phyloP scores from a whole-genome alignment of 2,329 filamentous ascomycete species.

The Colletotrichum paranaense region DNA sequence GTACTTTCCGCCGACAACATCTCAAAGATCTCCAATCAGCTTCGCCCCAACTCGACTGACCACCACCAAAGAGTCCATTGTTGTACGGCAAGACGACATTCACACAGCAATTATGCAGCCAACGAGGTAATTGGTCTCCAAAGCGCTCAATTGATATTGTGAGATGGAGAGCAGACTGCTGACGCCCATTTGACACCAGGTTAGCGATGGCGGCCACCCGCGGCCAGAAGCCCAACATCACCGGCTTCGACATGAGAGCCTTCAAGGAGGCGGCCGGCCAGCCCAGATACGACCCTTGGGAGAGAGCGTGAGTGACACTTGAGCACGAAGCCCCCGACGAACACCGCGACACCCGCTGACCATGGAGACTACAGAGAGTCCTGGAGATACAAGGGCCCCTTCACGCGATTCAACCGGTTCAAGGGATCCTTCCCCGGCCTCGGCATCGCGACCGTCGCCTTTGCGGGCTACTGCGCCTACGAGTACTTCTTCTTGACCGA shows the following conservation, averaged over 20 bases:
- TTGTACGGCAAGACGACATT: constrained; percentile 31
- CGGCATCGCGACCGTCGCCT: constrained; percentile 91
- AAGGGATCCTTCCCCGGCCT: constrained; percentile 88
- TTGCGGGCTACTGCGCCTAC: constrained; percentile 88
- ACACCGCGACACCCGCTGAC: constrained; percentile 22
- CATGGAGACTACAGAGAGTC: constrained; percentile 74
- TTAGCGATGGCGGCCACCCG: constrained; percentile 57
- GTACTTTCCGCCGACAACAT: constrained; percentile 36
- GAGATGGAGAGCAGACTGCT: neutral
- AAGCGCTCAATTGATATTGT: constrained; percentile 11
- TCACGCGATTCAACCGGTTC: constrained; percentile 91
- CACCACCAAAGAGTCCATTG: constrained; percentile 27
- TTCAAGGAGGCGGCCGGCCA: constrained; percentile 78
- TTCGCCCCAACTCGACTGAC: constrained; percentile 33
- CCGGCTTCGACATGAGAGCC: constrained; percentile 90
- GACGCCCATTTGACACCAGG: constrained; percentile 42
- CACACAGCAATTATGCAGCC: constrained; percentile 44
- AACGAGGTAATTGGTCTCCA: constrained; percentile 38
- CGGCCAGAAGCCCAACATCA: constrained; percentile 78
- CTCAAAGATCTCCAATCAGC: constrained; percentile 35
- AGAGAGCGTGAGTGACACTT: constrained; percentile 64
- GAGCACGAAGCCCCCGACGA: neutral
- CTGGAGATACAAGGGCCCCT: constrained; percentile 93
- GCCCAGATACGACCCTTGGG: constrained; percentile 75
- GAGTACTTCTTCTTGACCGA: constrained; percentile 89